These are phyloP conservation scores for Rhododendron williamsianum DNA, from an alignment of 148 eudicot genomes.

Conservation along the genomic window DNA sequence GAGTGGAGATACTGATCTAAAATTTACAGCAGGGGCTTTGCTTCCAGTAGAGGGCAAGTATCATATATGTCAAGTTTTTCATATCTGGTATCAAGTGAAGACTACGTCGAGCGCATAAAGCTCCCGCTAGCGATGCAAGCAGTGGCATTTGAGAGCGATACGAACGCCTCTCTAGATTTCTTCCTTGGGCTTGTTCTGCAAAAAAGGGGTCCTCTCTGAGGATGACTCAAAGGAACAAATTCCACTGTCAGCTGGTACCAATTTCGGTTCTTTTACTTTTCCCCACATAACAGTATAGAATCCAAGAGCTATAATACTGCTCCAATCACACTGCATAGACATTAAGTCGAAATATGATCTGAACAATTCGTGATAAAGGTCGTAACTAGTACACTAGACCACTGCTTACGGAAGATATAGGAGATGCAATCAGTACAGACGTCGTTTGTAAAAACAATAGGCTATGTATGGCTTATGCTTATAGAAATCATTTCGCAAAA, in stretches of 20 bases:
- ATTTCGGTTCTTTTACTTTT: not conserved
- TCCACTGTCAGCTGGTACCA: not conserved
- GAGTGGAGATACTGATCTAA: not conserved
- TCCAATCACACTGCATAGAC: conserved; percentile 2
- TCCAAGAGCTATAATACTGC: conserved; percentile 4
- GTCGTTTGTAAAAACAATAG: not conserved
- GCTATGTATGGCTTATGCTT: not conserved
- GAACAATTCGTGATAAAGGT: not conserved
- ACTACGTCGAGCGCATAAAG: not conserved
- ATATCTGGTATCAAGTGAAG: not conserved
- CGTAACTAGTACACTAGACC: not conserved
- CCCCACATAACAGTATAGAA: conserved; percentile 9
- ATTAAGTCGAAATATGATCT: not conserved
- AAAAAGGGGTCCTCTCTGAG: not conserved
- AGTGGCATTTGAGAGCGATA: not conserved
- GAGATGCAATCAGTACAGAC: not conserved
- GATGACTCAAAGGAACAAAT: not conserved
- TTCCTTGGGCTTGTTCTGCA: not conserved
- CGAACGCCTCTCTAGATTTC: not conserved
- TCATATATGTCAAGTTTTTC: not conserved
- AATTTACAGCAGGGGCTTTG: not conserved
- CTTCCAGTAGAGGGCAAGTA: not conserved
- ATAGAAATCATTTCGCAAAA: not conserved
- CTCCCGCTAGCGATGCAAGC: not conserved
- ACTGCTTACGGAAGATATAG: not conserved